Percentiles rank a stretch among this genome's conserved stretches.
Conservation (phyloP, 129 eudicot genomes). For the Lactuca saligna region DNA sequence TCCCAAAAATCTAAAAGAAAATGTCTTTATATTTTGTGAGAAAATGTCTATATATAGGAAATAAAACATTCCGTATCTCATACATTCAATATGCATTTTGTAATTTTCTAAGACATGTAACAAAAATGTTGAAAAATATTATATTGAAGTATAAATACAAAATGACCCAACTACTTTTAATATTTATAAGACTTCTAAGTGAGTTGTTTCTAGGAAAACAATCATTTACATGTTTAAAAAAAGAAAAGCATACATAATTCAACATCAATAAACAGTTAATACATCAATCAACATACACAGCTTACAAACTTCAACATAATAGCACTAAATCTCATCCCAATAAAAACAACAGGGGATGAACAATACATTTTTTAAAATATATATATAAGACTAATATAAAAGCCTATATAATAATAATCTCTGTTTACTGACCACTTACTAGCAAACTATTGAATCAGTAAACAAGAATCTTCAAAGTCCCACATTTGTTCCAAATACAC, state of each 20-base stretch:
- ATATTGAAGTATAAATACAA: neutral
- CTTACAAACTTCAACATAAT: slow-evolving; percentile 18
- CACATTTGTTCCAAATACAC: neutral
- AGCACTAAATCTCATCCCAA: slow-evolving; percentile 19
- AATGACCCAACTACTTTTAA: neutral
- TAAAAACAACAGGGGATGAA: slow-evolving; percentile 11
- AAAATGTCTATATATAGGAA: neutral
- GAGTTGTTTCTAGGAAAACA: neutral
- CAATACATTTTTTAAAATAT: neutral
- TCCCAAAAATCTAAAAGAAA: neutral
- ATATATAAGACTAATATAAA: slow-evolving; percentile 10
- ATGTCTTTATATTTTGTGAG: neutral
- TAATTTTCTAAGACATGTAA: neutral
- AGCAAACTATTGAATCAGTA: slow-evolving; percentile 23
- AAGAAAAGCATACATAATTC: neutral
- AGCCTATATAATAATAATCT: slow-evolving; percentile 22
- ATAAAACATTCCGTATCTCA: neutral
- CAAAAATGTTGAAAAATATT: neutral
- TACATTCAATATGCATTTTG: neutral
- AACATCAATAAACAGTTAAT: neutral
- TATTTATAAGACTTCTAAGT: neutral
- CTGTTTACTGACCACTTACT: slow-evolving; percentile 18
- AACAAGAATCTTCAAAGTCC: slow-evolving; percentile 22
- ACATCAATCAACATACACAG: neutral
- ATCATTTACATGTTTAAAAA: slow-evolving; percentile 1